Base-by-base conservation (phyloP, 2,329 filamentous ascomycete genomes). In the Aspergillus ruber region DNA sequence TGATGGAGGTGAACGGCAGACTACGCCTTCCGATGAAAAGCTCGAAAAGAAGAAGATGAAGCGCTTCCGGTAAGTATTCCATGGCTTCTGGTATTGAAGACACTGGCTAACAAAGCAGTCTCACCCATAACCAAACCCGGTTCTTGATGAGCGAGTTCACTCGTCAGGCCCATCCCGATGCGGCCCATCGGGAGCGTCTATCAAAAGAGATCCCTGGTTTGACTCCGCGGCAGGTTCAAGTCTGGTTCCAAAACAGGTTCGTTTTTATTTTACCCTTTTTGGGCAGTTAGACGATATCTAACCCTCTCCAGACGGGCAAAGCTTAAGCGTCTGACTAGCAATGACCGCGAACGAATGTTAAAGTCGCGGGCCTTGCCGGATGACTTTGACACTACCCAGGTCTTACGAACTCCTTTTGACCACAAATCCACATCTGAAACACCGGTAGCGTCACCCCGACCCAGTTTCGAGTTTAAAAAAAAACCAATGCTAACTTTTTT, bases 161-260 rank as follows among this genome's bases (percentile, higher is more conserved):
- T 48, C 90, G 93, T 59, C 90, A 97, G 65, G 88, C 90, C 20
- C 90, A 96, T 65, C 90, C 90, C 6, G 90, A 97, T 70, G 90
- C 90, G 36, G 87, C 88, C 42, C 90, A 95, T 67, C 80, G 90
- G 53, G 90, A 95, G 65, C 80, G 89, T 42, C 75, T 97, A 33
- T 91, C 90, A 3, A 78, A 86, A 53, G 89, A 96, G 65, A 96
- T 97, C 41, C 90, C 91, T 27, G 91, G 90, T 1, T 72, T 97
- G 43, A 95, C 88, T 60, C 88, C 90, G 33, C 82, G 90, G 51
- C 90, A 97, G 66, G 91, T 97, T 20, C 90, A 97, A 68, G 90
- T 97, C 43, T 97, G 90, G 91, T 97, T 97, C 70, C 90, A 97
- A 70, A 97, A 97, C 70, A 82, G 90, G 90, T 95, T 79, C 59